These are phyloP conservation scores for Rhodosporidiobolus odoratus DNA, from an alignment of 768 basidiomycete species.

Conservation along the genomic window DNA sequence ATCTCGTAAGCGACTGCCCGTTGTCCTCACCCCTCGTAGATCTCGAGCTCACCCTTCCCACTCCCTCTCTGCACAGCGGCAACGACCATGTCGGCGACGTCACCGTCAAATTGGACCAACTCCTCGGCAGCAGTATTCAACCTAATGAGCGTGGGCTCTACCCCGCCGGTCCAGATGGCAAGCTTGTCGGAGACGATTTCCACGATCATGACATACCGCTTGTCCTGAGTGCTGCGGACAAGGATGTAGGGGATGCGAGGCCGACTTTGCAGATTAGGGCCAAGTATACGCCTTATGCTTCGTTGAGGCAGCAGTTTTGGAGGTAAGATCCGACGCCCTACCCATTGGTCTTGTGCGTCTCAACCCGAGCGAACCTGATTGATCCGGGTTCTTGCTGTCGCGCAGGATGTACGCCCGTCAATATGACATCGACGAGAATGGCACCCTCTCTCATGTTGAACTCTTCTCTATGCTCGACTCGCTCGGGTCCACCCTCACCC, in stretches of 20 bases:
- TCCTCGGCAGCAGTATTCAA: constrained; percentile 64
- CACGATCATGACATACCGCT: constrained; percentile 60
- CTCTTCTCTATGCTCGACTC: constrained; percentile 94
- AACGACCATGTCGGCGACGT: constrained; percentile 87
- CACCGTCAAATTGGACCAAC: constrained; percentile 62
- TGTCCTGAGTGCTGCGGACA: constrained; percentile 8
- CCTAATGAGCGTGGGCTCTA: constrained; percentile 55
- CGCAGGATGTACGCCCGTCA: constrained; percentile 68
- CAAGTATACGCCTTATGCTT: constrained; percentile 88
- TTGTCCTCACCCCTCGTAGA: neutral
- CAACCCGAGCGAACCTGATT: neutral
- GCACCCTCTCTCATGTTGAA: constrained; percentile 70
- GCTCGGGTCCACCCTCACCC: constrained; percentile 83
- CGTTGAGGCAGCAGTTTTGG: constrained; percentile 43
- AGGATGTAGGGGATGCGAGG: constrained; percentile 66
- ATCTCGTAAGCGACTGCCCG: constrained; percentile 52
- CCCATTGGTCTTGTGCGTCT: too few relatives aligned
- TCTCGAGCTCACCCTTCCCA: neutral
- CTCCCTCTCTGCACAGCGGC: neutral
- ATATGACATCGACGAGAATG: constrained; percentile 82
- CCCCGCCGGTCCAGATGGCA: constrained; percentile 55
- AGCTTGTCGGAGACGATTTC: constrained; percentile 57
- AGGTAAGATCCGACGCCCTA: constrained; percentile 9
- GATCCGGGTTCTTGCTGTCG: neutral
- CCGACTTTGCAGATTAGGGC: constrained; percentile 73